A percentile compares a stretch with the other conserved stretches of the same genome.
These are phyloP conservation scores for Fusarium avenaceum DNA, from an alignment of 2,329 filamentous ascomycete genomes.

Conservation along the genomic window DNA sequence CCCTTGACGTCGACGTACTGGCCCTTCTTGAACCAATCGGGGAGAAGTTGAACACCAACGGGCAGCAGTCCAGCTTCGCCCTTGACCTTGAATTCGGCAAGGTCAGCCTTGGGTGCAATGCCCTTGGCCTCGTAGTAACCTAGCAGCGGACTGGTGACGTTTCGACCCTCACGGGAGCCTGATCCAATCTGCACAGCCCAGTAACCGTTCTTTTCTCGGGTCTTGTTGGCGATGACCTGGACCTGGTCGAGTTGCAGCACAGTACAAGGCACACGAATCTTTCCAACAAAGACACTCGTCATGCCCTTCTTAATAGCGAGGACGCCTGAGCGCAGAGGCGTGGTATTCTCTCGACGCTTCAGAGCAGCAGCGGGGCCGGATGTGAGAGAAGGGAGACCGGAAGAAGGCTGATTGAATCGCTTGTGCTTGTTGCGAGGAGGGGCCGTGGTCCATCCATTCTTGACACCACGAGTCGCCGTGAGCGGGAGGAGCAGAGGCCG, in stretches of 20 bases:
- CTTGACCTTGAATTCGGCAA: slow-evolving; percentile 90
- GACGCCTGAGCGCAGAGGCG: slow-evolving; percentile 80
- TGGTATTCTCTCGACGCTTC: slow-evolving; percentile 68
- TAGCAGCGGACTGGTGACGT: slow-evolving; percentile 84
- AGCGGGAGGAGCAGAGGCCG: slow-evolving; percentile 61
- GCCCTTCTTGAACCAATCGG: slow-evolving; percentile 92
- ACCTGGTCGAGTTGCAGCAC: slow-evolving; percentile 94
- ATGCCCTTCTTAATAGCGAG: slow-evolving; percentile 95
- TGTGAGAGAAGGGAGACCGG: slow-evolving; percentile 69
- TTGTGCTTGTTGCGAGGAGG: slow-evolving; percentile 65
- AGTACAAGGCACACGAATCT: slow-evolving; percentile 85
- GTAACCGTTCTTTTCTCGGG: slow-evolving; percentile 84
- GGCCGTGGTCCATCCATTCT: slow-evolving; percentile 73
- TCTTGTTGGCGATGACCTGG: slow-evolving; percentile 90
- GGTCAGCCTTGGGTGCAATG: slow-evolving; percentile 84
- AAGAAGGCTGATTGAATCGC: slow-evolving; percentile 71
- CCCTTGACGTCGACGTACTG: slow-evolving; percentile 90
- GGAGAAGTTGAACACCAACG: slow-evolving; percentile 80
- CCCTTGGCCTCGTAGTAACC: slow-evolving; percentile 89
- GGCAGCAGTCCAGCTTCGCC: slow-evolving; percentile 78
- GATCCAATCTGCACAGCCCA: slow-evolving; percentile 92
- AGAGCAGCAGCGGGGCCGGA: slow-evolving; percentile 73
- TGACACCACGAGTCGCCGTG: slow-evolving; percentile 63
- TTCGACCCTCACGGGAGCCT: slow-evolving; percentile 79
- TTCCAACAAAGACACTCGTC: slow-evolving; percentile 88